phyloP scores from a whole-genome alignment of 192 early-diverging fungal species.

The Linnemannia exigua region DNA sequence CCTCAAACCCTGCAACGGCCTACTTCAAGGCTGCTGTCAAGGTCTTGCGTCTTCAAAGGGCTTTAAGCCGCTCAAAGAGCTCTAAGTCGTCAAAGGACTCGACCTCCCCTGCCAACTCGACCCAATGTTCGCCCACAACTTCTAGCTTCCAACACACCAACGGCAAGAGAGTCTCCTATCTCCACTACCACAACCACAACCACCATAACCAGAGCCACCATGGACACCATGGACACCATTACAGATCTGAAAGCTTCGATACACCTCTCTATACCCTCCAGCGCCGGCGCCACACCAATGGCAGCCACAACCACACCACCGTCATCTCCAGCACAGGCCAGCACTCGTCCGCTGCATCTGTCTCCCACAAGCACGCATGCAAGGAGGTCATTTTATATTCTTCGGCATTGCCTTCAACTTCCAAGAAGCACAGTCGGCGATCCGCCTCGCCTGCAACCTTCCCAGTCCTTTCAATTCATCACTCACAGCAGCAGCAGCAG shows the following conservation, averaged over 20 bases:
- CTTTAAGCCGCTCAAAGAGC: conserved; percentile 21
- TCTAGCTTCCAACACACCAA: conserved; percentile 45
- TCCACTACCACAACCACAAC: conserved; percentile 8
- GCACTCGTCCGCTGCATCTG: background rate
- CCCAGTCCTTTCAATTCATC: conserved; percentile 28
- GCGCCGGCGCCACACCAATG: conserved; percentile 19
- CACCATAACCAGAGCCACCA: conserved; percentile 9
- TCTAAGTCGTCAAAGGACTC: conserved; percentile 29
- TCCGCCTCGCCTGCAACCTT: conserved; percentile 26
- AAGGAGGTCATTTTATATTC: conserved; percentile 5
- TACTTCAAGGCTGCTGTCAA: conserved; percentile 49
- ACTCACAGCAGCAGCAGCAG: background rate
- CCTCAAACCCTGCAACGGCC: conserved; percentile 31
- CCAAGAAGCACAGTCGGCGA: conserved; percentile 29
- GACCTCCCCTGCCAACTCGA: background rate
- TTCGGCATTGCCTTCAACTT: conserved; percentile 13
- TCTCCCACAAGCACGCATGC: background rate
- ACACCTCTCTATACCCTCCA: conserved; percentile 33
- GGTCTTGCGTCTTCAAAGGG: conserved; percentile 32
- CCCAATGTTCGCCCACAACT: conserved; percentile 14
- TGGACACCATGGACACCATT: conserved; percentile 6
- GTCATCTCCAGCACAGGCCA: background rate
- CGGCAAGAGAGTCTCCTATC: conserved; percentile 34
- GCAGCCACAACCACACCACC: background rate
- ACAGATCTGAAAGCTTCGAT: conserved; percentile 18